Conservation (phyloP, 2,329 filamentous ascomycete genomes). For the Colletotrichum navitas region DNA sequence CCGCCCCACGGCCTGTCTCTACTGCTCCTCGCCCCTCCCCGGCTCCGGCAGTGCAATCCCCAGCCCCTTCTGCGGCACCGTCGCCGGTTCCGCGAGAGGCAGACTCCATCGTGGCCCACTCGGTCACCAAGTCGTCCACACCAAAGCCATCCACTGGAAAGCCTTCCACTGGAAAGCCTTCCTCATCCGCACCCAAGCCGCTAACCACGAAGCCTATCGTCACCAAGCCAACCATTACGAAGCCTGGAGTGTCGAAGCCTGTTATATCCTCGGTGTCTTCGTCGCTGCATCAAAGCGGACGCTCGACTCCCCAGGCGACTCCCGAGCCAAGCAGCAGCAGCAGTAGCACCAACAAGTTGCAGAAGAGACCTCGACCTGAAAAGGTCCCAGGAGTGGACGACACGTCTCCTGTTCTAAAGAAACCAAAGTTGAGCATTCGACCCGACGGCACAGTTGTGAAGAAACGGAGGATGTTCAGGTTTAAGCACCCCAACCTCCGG, state of each 20-base stretch:
- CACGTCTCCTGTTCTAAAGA: constrained; percentile 53
- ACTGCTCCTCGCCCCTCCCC: constrained; percentile 26
- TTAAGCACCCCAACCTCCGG: constrained; percentile 52
- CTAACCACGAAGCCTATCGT: neutral
- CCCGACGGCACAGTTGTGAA: constrained; percentile 43
- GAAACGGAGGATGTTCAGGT: constrained; percentile 54
- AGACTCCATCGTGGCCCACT: constrained; percentile 41
- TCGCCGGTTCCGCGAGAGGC: constrained; percentile 34
- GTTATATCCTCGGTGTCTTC: constrained; percentile 7
- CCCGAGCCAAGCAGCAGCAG: constrained; percentile 37
- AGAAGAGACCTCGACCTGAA: constrained; percentile 55
- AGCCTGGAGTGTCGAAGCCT: constrained; percentile 14
- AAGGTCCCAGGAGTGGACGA: constrained; percentile 53
- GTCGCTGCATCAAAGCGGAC: constrained; percentile 16
- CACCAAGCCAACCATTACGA: constrained; percentile 45
- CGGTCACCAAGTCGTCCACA: constrained; percentile 19
- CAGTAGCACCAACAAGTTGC: constrained; percentile 39
- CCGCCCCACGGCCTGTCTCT: constrained; percentile 28
- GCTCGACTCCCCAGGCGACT: constrained; percentile 29
- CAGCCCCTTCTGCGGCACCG: constrained; percentile 27
- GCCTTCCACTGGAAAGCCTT: constrained; percentile 6
- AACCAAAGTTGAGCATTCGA: constrained; percentile 52
- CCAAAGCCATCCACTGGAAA: constrained; percentile 8
- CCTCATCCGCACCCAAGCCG: neutral
- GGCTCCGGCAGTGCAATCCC: constrained; percentile 17